Percentiles rank a stretch among this genome's conserved stretches.
These are phyloP conservation scores for Hibiscus tridactylites DNA, from an alignment of 345 rosid species.

Conservation along the genomic window DNA sequence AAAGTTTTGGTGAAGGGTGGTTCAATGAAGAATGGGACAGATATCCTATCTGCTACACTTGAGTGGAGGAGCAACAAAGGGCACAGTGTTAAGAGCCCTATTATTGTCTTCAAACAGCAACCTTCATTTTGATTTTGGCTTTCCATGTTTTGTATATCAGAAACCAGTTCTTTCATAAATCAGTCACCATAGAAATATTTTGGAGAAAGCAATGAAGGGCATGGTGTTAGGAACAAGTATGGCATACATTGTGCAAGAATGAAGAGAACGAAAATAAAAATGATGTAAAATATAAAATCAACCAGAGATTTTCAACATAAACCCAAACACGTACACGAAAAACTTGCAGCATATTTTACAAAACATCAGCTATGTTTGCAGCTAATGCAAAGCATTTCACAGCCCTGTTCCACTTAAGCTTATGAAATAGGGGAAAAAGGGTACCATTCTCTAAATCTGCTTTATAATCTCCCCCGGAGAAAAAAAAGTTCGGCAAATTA, in stretches of 20 bases:
- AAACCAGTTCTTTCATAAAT: not conserved
- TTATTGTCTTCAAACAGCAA: not conserved
- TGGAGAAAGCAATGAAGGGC: too few relatives aligned
- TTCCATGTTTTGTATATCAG: not conserved
- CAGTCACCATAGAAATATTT: too few relatives aligned
- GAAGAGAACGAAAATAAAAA: not conserved
- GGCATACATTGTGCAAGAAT: not conserved
- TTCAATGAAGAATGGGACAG: not conserved
- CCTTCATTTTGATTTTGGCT: not conserved
- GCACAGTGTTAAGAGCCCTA: constrained; percentile 2
- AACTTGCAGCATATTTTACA: not conserved
- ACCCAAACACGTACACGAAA: not conserved
- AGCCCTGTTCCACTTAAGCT: not conserved
- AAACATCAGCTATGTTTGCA: not conserved
- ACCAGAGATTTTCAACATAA: not conserved
- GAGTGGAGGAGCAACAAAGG: not conserved
- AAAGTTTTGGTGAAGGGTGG: constrained; percentile 9
- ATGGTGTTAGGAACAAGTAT: not conserved
- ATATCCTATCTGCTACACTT: not conserved
- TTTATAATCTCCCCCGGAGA: not conserved
- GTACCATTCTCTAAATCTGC: not conserved
- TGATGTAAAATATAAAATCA: not conserved
- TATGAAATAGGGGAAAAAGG: not conserved
- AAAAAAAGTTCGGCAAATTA: not conserved
- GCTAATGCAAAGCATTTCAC: not conserved